Evolutionary conservation across 1,284 basidiomycete genomes (phyloP).

Genomic region (Chiua sp.): DNA sequence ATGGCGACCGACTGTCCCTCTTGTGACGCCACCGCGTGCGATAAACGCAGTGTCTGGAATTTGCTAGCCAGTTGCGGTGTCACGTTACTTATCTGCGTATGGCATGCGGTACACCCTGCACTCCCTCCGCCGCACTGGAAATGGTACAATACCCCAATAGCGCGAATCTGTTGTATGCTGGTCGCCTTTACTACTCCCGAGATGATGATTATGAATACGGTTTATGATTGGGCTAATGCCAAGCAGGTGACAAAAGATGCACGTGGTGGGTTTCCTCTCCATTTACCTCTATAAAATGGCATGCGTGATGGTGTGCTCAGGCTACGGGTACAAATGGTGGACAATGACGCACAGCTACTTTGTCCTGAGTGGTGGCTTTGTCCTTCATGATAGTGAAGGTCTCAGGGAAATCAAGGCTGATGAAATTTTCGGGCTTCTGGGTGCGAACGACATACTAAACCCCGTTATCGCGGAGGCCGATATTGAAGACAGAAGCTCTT

Average conservation of each 20-base stretch:
- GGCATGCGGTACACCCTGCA: slow-evolving; percentile 42
- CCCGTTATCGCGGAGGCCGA: too few relatives aligned
- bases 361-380: too few relatives aligned
- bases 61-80: slow-evolving; percentile 1
- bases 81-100: slow-evolving; percentile 38
- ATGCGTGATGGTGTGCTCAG: background rate
- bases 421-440: too few relatives aligned
- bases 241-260: background rate
- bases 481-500: too few relatives aligned
- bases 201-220: slow-evolving; percentile 28
- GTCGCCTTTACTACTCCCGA: slow-evolving; percentile 23
- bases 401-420: too few relatives aligned
- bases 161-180: slow-evolving; percentile 24
- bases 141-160: background rate
- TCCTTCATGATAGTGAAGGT: too few relatives aligned
- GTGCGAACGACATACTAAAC: too few relatives aligned
- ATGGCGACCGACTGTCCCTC: background rate
- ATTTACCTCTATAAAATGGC: too few relatives aligned
- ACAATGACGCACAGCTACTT: too few relatives aligned
- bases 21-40: background rate
- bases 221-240: slow-evolving; percentile 29
- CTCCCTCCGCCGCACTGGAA: slow-evolving; percentile 23
- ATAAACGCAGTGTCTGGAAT: background rate
- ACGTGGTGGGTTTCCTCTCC: background rate
- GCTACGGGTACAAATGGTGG: slow-evolving; percentile 15